Evolutionary conservation across 2,329 filamentous ascomycete genomes (phyloP), one percentile per base, ranked within the genome.

Genomic region (Sporothrix phasma): DNA sequence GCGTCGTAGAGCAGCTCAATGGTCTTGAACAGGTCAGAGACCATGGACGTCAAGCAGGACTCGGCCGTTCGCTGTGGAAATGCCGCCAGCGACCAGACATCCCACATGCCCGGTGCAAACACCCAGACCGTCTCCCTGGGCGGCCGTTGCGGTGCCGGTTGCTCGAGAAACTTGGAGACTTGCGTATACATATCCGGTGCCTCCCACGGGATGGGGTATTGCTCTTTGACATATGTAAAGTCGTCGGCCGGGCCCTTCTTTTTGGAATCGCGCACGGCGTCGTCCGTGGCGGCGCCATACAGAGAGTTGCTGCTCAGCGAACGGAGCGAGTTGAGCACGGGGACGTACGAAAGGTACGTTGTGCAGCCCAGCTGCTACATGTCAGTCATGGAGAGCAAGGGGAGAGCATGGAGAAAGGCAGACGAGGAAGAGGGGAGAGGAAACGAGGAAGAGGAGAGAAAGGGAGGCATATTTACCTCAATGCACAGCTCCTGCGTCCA

Each of bases 61-160:
- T 76, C 74, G 10, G 77, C 76, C 0, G 73, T 68, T 8, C 71
- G 69, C 10, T 75, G 71, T 0, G 81, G 80, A 19, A 82, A 69
- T 2, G 79, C 74, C 0, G 81, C 76, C 19, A 83, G 70, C 11
- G 78, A 77, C 80, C 80, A 84, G 59, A 82, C 71, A 64, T 84
- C 81, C 80, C 81, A 83, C 34, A 77, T 77, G n/a, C 81, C 81
- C 62, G 82, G 77, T 10, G 74, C 78, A 62, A 84, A 80, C 15
- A 83, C 72, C 78, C 79, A 83, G 15, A 83, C 68, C 0, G 81
- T 83, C 65, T 82, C 78, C n/a, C 73, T 73, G 5, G 79, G 75
- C 0, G 74, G 65, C 0, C 66, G 65, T 2, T 67, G 66, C 0
- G 75, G 73, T 22, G 70, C 70, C 2, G 76, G 72, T 47, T 72